Evolutionary conservation across 1,284 basidiomycete species (phyloP).

Genomic region (Porogramme epimiltina): DNA sequence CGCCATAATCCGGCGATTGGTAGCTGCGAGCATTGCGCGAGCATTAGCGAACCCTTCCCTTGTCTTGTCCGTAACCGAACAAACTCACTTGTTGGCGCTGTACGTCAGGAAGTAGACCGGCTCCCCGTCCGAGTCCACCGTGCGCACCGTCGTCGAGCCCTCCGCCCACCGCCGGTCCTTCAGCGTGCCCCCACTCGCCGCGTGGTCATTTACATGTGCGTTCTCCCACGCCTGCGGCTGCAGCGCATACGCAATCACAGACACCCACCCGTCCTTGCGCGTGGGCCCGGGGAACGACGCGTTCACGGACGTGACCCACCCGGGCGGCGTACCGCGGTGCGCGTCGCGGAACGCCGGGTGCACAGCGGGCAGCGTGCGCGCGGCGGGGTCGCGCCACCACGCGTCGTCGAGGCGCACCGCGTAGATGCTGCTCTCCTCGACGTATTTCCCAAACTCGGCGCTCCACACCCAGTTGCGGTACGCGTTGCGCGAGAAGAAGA

Average conservation of each 20-base stretch:
- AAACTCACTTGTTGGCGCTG: conserved; percentile 9
- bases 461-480: conserved; percentile 14
- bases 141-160: conserved; percentile 9
- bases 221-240: conserved; percentile 14
- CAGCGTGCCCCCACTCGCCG: conserved; percentile 6
- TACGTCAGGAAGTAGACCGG: conserved; percentile 11
- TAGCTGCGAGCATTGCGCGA: conserved; percentile 1
- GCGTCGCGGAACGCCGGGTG: conserved; percentile 7
- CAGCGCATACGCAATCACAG: conserved; percentile 7
- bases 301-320: conserved; percentile 4
- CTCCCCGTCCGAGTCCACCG: conserved; percentile 2
- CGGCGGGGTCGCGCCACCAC: conserved; percentile 11
- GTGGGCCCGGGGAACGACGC: conserved; percentile 8
- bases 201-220: conserved; percentile 10
- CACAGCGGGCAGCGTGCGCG: conserved; percentile 8
- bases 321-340: conserved; percentile 2
- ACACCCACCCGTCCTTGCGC: conserved; percentile 13
- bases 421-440: conserved; percentile 15
- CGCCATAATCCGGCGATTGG: conserved; percentile 11
- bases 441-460: conserved; percentile 10
- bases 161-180: conserved; percentile 14
- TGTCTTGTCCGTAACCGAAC: not conserved
- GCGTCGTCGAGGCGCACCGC: conserved; percentile 7
- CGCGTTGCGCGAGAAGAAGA: conserved; percentile 14
- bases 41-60: not conserved